Evolutionary conservation across 306 rosid species (phyloP).

Genomic region (Fragaria nilgerrensis): DNA sequence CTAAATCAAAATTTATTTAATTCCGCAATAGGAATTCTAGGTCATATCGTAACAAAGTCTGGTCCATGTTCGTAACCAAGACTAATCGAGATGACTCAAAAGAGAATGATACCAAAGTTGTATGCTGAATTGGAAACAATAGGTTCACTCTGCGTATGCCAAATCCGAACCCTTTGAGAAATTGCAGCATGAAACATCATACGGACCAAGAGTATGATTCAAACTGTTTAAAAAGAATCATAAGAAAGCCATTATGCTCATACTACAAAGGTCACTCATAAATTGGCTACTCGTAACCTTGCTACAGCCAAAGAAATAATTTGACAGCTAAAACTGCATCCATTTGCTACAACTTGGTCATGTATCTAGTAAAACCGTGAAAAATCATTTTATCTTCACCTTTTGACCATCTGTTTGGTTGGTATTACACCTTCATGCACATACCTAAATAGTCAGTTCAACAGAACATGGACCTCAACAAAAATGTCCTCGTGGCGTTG

Average conservation of each 20-base stretch:
- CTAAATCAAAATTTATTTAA: no score
- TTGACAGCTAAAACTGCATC: neutral
- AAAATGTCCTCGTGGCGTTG: constrained; percentile 17
- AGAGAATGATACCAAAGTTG: no score
- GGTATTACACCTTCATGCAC: constrained; percentile 1
- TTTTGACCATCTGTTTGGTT: neutral
- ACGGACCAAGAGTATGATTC: neutral
- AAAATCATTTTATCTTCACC: neutral
- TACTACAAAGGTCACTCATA: neutral
- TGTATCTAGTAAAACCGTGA: neutral
- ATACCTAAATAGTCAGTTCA: neutral
- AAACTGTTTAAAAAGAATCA: neutral
- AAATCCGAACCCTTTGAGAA: neutral
- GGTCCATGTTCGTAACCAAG: no score
- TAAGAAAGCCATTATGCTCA: neutral
- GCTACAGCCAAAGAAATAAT: neutral
- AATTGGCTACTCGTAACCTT: neutral
- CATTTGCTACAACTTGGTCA: neutral
- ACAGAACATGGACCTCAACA: constrained; percentile 17
- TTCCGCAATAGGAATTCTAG: no score
- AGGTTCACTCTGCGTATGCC: no score
- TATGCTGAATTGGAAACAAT: no score
- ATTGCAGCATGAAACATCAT: neutral
- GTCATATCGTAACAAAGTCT: no score
- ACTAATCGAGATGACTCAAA: no score